Evolutionary conservation across 305 asterid species (phyloP), one percentile per base, ranked within the genome.

Genomic region (Fraxinus sp.): DNA sequence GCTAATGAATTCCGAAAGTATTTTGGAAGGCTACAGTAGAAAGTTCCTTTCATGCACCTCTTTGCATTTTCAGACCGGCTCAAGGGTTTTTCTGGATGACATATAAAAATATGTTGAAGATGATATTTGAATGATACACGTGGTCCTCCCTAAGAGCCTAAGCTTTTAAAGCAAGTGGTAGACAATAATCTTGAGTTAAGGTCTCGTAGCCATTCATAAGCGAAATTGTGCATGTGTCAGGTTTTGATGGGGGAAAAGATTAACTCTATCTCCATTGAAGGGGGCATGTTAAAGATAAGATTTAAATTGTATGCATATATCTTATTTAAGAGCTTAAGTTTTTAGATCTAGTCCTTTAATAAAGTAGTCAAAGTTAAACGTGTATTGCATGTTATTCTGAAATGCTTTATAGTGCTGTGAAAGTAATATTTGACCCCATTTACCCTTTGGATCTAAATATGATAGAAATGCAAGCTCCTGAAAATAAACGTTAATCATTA

Each of bases 51-150:
- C 77, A 32, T 46, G 41, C 33, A 59, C 52, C 75, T 78, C 55
- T 83, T 32, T 16, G 1, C 28, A 55, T 71, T 72, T 52, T 77
- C 81, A 41, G 59, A 73, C n/a, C 20, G 52, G 41, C 41, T 79
- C 33, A 55, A 24, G 49, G 30, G 5, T 64, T 80, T 75, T 70
- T 35, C 30, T 49, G 46, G 37, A 55, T 78, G 72, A 75, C 24
- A 39, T 79, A 79, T 36, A 62, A 22, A 59, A 62, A 62, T 30
- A 5, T 62, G 32, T 62, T 62, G 71, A n/a, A n/a, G 32, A 62
- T 8, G 24, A 62, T 26, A 62, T 62, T 62, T 18, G 28, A 20
- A 20, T 20, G 30, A 62, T 62, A 24, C 24, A 62, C 6, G 0
- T 62, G 30, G 71, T 22, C 71, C 30, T 59, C 9, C 3, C 68